Base-by-base conservation (phyloP, 2,329 filamentous ascomycete species). In the Arthroderma uncinatum region DNA sequence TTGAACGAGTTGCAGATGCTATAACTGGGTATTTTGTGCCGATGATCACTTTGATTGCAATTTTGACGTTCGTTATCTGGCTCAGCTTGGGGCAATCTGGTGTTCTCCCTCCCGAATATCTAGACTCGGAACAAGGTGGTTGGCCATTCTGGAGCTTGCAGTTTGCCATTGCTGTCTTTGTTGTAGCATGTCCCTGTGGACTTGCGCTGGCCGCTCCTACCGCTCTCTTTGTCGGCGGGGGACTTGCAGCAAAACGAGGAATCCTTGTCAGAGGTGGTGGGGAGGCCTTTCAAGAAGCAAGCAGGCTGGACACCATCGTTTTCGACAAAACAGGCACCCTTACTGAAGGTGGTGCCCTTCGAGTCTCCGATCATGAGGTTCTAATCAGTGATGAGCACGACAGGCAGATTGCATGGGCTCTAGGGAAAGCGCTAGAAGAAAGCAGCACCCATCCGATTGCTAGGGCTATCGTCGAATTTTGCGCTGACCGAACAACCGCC, bases 281-380 rank as follows among this genome's bases (percentile, higher is more conserved):
- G 34, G 87, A 91, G 67, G 89, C 88, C 0, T 92, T 93, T 67
- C 87, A 92, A 68, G 89, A 89, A 72, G 88, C 88, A 2, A 90
- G 86, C 67, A 81, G 80, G 9, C 78, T 91, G 47, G 83, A 89
- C 68, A 85, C 84, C 55, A 83, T 93, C 39, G 86, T 93, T 0
- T 93, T 94, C 67, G 89, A 94, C 77, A 93, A 94, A 76, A 94
- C 89, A 0, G 89, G 89, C 1, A 94, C 89, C 0, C 74, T 94
- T 58, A 93, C 89, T 0, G 75, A 85, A 64, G 80, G 80, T 16
- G 79, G 78, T n/a, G 78, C 80, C 48, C 75, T 82, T 23, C 74
- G 73, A 47, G 78, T 84, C 1, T 79, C 79, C 4, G 76, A 81
- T 16, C 72, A 80, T 61, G 71, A 74, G 57, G 57, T 75, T 14